These are phyloP conservation scores for Fusarium cyanostomum DNA, from an alignment of 2,329 filamentous ascomycete species.

Conservation along the genomic window DNA sequence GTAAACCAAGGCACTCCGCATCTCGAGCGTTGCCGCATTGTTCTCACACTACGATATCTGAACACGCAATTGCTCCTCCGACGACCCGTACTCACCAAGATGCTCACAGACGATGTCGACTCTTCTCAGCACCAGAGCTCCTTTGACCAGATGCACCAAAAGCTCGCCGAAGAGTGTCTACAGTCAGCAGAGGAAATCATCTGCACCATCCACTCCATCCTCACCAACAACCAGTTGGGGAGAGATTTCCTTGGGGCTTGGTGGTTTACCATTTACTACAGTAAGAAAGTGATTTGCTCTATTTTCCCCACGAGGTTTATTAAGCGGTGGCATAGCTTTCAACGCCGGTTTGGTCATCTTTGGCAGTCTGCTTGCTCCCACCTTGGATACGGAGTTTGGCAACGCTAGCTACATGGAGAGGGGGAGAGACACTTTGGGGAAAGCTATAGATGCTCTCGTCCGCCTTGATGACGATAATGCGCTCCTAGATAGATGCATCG, in stretches of 20 bases:
- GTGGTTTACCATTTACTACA: constrained; percentile 36
- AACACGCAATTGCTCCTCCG: constrained; percentile 47
- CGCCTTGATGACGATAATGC: background rate
- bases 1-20: constrained; percentile 18
- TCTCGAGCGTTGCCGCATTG: constrained; percentile 50
- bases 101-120: background rate
- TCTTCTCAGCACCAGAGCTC: background rate
- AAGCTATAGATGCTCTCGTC: background rate
- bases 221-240: constrained; percentile 8
- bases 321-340: background rate
- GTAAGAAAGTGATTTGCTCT: background rate
- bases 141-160: constrained; percentile 13
- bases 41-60: constrained; percentile 49
- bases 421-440: background rate
- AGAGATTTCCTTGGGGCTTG: constrained; percentile 24
- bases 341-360: constrained; percentile 25
- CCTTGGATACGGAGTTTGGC: background rate
- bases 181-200: constrained; percentile 16
- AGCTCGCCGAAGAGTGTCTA: constrained; percentile 8
- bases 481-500: background rate
- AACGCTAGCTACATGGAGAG: background rate
- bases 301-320: accelerated
- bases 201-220: constrained; percentile 9
- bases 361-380: constrained; percentile 12
- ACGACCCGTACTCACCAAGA: constrained; percentile 33